These are phyloP conservation scores for Candida pini DNA, from an alignment of 805 yeast species.

Conservation along the genomic window DNA sequence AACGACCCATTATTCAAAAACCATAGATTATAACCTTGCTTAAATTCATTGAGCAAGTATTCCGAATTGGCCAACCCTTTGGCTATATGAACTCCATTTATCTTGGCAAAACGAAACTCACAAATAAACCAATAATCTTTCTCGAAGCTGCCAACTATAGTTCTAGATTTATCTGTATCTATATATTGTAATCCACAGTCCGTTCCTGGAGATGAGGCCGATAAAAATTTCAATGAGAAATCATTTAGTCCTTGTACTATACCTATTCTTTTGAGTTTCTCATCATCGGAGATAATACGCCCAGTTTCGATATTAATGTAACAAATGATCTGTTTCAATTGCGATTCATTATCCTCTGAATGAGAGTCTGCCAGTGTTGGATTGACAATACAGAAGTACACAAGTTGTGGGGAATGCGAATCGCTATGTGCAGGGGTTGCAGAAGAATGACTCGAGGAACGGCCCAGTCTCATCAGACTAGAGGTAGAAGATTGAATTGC, in stretches of 20 bases:
- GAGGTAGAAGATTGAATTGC: slow-evolving; percentile 16
- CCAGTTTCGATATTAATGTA: slow-evolving; percentile 18
- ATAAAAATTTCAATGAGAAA: slow-evolving; percentile 21
- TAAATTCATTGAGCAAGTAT: slow-evolving; percentile 25
- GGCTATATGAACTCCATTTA: slow-evolving; percentile 10
- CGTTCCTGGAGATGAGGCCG: too few species aligned
- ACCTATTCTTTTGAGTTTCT: slow-evolving; percentile 21
- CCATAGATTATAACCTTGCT: slow-evolving; percentile 29
- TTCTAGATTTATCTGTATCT: slow-evolving; percentile 30
- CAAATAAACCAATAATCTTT: slow-evolving; percentile 29
- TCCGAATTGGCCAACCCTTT: slow-evolving; percentile 30
- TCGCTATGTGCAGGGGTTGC: not conserved
- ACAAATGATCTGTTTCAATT: slow-evolving; percentile 19
- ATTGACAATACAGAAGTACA: slow-evolving; percentile 20
- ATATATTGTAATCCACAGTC: slow-evolving; percentile 11
- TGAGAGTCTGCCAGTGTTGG: slow-evolving; percentile 7
- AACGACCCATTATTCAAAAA: slow-evolving; percentile 28
- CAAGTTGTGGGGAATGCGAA: slow-evolving; percentile 11
- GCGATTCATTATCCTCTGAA: slow-evolving; percentile 19
- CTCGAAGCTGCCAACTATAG: slow-evolving; percentile 26
- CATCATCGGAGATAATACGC: slow-evolving; percentile 13
- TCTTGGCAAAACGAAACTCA: slow-evolving; percentile 19
- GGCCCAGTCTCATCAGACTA: slow-evolving; percentile 6
- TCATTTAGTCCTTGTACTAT: slow-evolving; percentile 23
- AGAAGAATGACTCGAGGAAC: not conserved